Conservation (phyloP, 2,329 filamentous ascomycete species). For the Claviceps monticola region DNA sequence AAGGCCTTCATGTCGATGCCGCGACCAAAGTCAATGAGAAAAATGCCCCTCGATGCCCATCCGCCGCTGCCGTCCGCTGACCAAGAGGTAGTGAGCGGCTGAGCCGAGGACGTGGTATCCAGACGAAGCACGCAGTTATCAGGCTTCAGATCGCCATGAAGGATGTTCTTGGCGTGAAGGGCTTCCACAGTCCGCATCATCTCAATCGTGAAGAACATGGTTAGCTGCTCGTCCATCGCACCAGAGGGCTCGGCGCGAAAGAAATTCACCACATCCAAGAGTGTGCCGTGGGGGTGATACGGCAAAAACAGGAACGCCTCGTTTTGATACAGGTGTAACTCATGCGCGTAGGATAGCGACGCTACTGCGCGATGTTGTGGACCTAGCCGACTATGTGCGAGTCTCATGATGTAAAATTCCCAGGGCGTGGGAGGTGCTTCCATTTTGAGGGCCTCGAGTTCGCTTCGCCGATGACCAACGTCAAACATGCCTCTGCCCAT, state of each 20-base stretch:
- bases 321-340: slow-evolving; percentile 82
- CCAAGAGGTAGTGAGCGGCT: slow-evolving; percentile 49
- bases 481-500: slow-evolving; percentile 52
- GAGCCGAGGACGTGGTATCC: slow-evolving; percentile 32
- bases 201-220: slow-evolving; percentile 93
- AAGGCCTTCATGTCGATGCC: slow-evolving; percentile 90
- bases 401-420: slow-evolving; percentile 94
- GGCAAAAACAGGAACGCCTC: slow-evolving; percentile 85
- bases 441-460: slow-evolving; percentile 84
- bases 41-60: slow-evolving; percentile 68
- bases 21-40: slow-evolving; percentile 87
- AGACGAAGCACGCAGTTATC: slow-evolving; percentile 91
- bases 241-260: slow-evolving; percentile 58
- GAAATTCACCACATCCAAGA: slow-evolving; percentile 88
- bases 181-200: slow-evolving; percentile 81
- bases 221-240: slow-evolving; percentile 77
- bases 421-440: slow-evolving; percentile 78
- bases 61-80: slow-evolving; percentile 58
- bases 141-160: slow-evolving; percentile 89
- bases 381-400: slow-evolving; percentile 63
- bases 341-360: slow-evolving; percentile 71
- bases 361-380: slow-evolving; percentile 56
- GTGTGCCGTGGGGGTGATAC: slow-evolving; percentile 75
- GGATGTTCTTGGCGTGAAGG: slow-evolving; percentile 61
- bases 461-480: slow-evolving; percentile 34